Conservation (phyloP, 2,329 filamentous ascomycete genomes). For the Pseudonectria buxi region DNA sequence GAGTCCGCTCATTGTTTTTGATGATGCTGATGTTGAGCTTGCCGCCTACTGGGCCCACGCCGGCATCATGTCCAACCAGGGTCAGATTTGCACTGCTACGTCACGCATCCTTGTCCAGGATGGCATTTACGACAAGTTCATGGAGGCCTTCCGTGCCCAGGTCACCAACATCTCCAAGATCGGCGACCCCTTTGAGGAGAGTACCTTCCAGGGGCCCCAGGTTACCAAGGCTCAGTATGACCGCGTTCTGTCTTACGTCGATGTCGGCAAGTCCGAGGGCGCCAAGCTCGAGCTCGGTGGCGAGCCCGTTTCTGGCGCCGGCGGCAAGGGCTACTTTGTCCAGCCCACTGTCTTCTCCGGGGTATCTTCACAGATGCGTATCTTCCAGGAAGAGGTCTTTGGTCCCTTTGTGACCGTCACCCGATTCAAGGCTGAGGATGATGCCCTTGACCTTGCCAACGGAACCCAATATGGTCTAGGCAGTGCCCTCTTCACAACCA, state of each 20-base stretch:
- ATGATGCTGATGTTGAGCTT: conserved; percentile 59
- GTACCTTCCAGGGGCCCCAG: conserved; percentile 67
- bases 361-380: conserved; percentile 31
- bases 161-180: conserved; percentile 53
- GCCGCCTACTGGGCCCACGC: conserved; percentile 53
- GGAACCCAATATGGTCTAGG: conserved; percentile 54
- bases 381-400: conserved; percentile 38
- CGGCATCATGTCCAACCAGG: conserved; percentile 53
- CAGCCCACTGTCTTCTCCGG: conserved; percentile 36
- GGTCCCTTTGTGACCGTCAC: conserved; percentile 34
- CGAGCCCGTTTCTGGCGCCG: conserved; percentile 19
- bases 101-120: conserved; percentile 60
- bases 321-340: conserved; percentile 37
- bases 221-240: conserved; percentile 66
- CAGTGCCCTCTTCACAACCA: conserved; percentile 52
- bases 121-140: conserved; percentile 54
- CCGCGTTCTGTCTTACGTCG: conserved; percentile 60
- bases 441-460: conserved; percentile 35
- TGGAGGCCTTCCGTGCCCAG: conserved; percentile 52
- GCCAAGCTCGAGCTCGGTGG: conserved; percentile 58
- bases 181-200: conserved; percentile 62
- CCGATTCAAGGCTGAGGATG: conserved; percentile 32
- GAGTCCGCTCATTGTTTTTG: conserved; percentile 56
- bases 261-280: conserved; percentile 59
- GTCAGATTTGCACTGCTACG: conserved; percentile 60